Base-by-base conservation (phyloP, 2,329 filamentous ascomycete genomes). In the Ophiostoma pallidulum region DNA sequence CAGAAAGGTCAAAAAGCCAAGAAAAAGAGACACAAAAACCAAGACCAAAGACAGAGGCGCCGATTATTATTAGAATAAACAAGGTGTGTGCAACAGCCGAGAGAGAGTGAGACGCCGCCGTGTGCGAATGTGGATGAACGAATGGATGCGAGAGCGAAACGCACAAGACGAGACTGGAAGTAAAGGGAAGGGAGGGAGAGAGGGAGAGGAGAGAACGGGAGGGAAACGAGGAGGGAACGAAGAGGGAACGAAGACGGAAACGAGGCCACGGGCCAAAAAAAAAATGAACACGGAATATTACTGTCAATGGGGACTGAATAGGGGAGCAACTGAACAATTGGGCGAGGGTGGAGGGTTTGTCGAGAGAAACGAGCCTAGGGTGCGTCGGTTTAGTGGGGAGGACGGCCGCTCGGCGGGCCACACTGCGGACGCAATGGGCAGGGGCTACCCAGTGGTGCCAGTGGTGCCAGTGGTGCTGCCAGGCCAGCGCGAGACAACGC, bases 311-410 rank as follows among this genome's bases (percentile, higher is more conserved):
- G 35, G 28, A 31, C 22, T n/a, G 35, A 44, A 40, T 36, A 49
- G 46, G 40, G 46, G 46, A 48, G 33, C 26, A 48, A 38, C 22
- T 13, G 44, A 46, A 28, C 35, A 40, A 45, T 40, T 41, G 41
- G 47, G 36, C 46, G 13, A 22, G 28, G 20, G 19, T 48, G 29
- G 46, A 39, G 28, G 41, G 32, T 29, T 33, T 24, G 24, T 26
- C 35, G 35, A 39, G 4, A 35, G 37, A 48, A 44, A 49, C 35
- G 41, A 41, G 47, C 35, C 36, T 44, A 44, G 47, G 41, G 41
- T 35, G 46, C 40, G 10, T 48, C 33, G n/a, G 24, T 44, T 44
- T 32, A 43, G 40, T 39, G 39, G 39, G 28, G 45, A 36, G 45
- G 32, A 20, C 18, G 32, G 44, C 39, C 43, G 24, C 41, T 44